Base-by-base conservation (phyloP, 495 filamentous ascomycete genomes). In the Lepidopterella palustris region DNA sequence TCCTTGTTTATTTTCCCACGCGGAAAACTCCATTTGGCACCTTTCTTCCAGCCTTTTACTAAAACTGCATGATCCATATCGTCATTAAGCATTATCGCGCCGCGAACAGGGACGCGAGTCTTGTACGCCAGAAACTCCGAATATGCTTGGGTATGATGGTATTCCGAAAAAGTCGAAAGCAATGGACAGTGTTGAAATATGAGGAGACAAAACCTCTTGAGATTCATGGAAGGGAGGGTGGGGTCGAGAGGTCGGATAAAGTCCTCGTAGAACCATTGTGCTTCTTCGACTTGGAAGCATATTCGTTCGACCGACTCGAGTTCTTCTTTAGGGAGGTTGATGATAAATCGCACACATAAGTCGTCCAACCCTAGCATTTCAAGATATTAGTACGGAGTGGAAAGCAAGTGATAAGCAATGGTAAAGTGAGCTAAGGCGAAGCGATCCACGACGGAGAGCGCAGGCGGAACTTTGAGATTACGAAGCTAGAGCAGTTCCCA, bases 191-290 rank as follows among this genome's bases (percentile, higher is more conserved):
- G 91, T 56, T 89, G 84, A 69, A 97, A 96, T 61, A 97, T 93
- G 62, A 86, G 85, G 40, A 90, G 75, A 59, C 85, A 89, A 72
- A 98, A 98, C 26, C 77, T 81, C 48, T 87, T 84, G 9, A 97
- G 81, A 32, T 84, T 84, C 73, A 97, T 83, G 1, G 87, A 89
- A 5, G 95, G 95, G 3, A 97, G 76, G 29, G 79, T 78, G 8
- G 90, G 90, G 69, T 96, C 89, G 55, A 92, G 77, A 28, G 90
- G 91, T 32, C 95, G 88, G 73, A 98, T 88, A 70, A 97, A 98
- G 74, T 98, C 93, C 74, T 97, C 95, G 84, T 97, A 98, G 73
- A 91, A 97, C 93, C 93, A 98, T 87, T 98, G 93, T 69, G 93
- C 93, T 70, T 97, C 95, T 74, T 98, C 93, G 56, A 98, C 87